A percentile compares a stretch with the other conserved stretches of the same genome.
Conservation (phyloP, 2,329 filamentous ascomycete genomes). For the Xylariaceae sp. region DNA sequence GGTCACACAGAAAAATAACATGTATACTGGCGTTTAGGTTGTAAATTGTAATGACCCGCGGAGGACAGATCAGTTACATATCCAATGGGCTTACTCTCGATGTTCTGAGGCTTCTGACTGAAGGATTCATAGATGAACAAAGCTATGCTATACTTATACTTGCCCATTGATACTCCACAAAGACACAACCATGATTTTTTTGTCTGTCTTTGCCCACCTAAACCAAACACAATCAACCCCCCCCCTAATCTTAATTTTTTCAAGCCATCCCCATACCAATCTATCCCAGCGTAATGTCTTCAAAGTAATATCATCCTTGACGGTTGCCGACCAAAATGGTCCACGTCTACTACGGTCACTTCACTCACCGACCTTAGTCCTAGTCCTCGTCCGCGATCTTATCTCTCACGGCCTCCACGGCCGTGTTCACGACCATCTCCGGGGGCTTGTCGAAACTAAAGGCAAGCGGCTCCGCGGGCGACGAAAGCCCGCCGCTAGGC, state of each 20-base stretch:
- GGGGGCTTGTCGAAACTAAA: conserved; percentile 39
- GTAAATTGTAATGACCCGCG: neutral
- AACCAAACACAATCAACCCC: too few relatives aligned
- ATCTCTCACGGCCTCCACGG: conserved; percentile 42
- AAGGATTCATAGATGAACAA: neutral
- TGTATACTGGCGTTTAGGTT: conserved; percentile 16
- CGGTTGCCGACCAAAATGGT: too few relatives aligned
- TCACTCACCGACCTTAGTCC: too few relatives aligned
- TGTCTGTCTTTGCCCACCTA: too few relatives aligned
- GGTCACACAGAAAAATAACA: conserved; percentile 19
- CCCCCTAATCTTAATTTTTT: too few relatives aligned
- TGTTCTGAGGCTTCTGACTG: neutral
- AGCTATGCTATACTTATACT: conserved; percentile 17
- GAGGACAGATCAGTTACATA: neutral
- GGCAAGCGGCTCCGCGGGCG: conserved; percentile 50
- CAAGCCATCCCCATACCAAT: too few relatives aligned
- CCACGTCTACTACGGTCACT: too few relatives aligned
- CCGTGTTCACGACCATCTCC: conserved; percentile 41
- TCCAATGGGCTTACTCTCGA: neutral
- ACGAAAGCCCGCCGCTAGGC: conserved; percentile 58
- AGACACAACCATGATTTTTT: too few relatives aligned
- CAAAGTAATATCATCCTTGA: too few relatives aligned
- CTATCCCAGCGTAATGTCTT: too few relatives aligned
- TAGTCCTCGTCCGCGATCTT: conserved; percentile 44
- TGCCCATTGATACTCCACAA: conserved; percentile 22